phyloP scores from a whole-genome alignment of 371 early-diverging fungal species.

The Circinella minor region DNA sequence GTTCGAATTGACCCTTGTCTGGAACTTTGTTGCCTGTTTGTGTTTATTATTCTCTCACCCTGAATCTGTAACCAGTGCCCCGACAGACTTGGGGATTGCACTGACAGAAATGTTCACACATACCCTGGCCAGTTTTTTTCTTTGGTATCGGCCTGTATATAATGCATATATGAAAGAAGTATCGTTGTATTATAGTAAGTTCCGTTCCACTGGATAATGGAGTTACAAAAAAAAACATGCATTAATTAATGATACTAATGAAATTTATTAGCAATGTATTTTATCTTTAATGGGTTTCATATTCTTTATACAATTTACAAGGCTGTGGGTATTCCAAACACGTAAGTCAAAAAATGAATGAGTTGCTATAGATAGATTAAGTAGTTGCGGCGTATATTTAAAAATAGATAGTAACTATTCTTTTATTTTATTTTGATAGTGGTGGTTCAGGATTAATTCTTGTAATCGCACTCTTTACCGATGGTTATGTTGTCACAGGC shows the following conservation, averaged over 20 bases:
- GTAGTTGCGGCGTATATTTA: neutral
- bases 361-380: no score
- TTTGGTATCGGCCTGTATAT: constrained; percentile 92
- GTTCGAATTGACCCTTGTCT: constrained; percentile 70
- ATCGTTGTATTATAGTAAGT: constrained; percentile 84
- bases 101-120: constrained; percentile 82
- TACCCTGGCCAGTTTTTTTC: constrained; percentile 76
- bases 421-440: constrained; percentile 35
- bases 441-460: constrained; percentile 87
- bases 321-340: constrained; percentile 82
- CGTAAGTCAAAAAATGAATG: constrained; percentile 42
- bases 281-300: constrained; percentile 88
- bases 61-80: constrained; percentile 66
- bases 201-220: neutral
- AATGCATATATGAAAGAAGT: constrained; percentile 89
- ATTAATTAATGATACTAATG: neutral
- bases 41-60: constrained; percentile 72
- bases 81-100: constrained; percentile 78
- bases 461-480: constrained; percentile 73
- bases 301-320: constrained; percentile 82
- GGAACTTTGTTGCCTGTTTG: constrained; percentile 82
- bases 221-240: neutral
- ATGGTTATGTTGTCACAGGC: constrained; percentile 67
- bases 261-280: constrained; percentile 66
- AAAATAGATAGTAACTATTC: neutral